Percentiles rank a stretch among this genome's conserved stretches.
phyloP scores from a whole-genome alignment of 2,329 filamentous ascomycete species.

The Fonsecaea pugnacius region DNA sequence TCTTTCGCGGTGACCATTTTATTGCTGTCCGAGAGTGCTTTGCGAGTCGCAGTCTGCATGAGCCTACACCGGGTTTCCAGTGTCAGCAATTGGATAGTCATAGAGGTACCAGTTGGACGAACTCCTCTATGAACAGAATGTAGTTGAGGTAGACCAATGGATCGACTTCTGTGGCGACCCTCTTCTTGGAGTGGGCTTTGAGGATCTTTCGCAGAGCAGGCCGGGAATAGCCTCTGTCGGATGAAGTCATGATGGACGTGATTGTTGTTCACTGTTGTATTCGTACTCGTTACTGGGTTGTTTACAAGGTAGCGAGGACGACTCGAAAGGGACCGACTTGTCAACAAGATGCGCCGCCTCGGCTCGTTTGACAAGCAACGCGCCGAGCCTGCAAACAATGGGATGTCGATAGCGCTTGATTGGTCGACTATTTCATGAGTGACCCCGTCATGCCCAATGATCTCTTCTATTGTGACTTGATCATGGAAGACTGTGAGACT shows the following conservation, averaged over 20 bases:
- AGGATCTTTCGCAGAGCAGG: conserved; percentile 85
- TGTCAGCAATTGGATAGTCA: conserved; percentile 1
- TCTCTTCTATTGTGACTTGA: too few relatives aligned
- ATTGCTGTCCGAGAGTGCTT: conserved; percentile 74
- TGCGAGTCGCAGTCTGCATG: conserved; percentile 78
- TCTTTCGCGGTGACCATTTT: conserved; percentile 74
- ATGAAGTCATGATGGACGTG: conserved; percentile 57
- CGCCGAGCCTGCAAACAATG: too few relatives aligned
- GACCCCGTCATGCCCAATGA: too few relatives aligned
- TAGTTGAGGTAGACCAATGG: conserved; percentile 86
- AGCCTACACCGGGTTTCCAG: conserved; percentile 56
- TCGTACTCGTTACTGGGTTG: background rate
- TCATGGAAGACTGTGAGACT: too few relatives aligned
- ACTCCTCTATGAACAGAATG: conserved; percentile 75
- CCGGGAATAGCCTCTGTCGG: conserved; percentile 79
- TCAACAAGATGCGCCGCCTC: too few relatives aligned
- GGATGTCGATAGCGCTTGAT: too few relatives aligned
- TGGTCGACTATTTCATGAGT: too few relatives aligned
- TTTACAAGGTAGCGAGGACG: too few relatives aligned
- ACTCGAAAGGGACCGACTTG: too few relatives aligned
- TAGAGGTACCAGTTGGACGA: conserved; percentile 24
- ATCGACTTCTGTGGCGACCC: conserved; percentile 82
- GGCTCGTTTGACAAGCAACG: too few relatives aligned
- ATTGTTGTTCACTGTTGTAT: background rate
- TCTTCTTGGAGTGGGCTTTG: conserved; percentile 82